Percentiles rank a stretch among this genome's conserved stretches.
Conservation (phyloP, 495 filamentous ascomycete genomes). For the Recurvomyces mirabilis region DNA sequence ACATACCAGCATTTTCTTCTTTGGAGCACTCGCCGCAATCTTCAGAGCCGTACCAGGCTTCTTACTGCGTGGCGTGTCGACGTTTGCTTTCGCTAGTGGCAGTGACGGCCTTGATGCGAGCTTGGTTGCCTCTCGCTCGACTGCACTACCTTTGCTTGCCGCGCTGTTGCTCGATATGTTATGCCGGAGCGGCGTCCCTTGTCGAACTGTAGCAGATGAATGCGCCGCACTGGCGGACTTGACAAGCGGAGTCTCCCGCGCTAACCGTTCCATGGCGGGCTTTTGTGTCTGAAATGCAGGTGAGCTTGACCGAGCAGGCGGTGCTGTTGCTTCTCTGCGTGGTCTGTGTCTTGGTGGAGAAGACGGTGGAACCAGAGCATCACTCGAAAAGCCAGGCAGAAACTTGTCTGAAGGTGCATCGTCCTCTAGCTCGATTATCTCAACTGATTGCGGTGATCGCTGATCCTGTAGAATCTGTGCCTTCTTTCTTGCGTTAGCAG, state of each 20-base stretch:
- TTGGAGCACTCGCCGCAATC: conserved; percentile 4
- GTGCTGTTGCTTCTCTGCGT: too few relatives aligned
- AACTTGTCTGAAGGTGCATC: conserved; percentile 22
- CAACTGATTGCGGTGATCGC: neutral
- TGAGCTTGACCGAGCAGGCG: conserved; percentile 9
- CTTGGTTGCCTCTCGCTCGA: too few relatives aligned
- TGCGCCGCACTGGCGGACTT: too few relatives aligned
- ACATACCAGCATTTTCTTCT: conserved; percentile 14
- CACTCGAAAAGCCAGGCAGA: conserved; percentile 21
- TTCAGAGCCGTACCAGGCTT: conserved; percentile 1
- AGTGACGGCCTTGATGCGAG: neutral
- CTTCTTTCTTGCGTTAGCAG: conserved; percentile 9
- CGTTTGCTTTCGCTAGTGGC: neutral
- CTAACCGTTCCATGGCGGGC: too few relatives aligned
- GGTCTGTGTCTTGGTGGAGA: neutral
- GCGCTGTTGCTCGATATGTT: too few relatives aligned
- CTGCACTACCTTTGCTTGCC: too few relatives aligned
- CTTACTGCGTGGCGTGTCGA: neutral
- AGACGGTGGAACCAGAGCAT: conserved; percentile 11
- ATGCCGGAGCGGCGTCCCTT: too few relatives aligned
- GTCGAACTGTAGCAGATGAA: too few relatives aligned
- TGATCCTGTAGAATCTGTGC: neutral
- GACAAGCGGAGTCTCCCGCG: too few relatives aligned
- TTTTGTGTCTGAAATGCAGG: conserved; percentile 16
- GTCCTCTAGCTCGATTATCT: conserved; percentile 23